phyloP scores from a whole-genome alignment of 2,329 filamentous ascomycete species.

The Sporothrix protearum region DNA sequence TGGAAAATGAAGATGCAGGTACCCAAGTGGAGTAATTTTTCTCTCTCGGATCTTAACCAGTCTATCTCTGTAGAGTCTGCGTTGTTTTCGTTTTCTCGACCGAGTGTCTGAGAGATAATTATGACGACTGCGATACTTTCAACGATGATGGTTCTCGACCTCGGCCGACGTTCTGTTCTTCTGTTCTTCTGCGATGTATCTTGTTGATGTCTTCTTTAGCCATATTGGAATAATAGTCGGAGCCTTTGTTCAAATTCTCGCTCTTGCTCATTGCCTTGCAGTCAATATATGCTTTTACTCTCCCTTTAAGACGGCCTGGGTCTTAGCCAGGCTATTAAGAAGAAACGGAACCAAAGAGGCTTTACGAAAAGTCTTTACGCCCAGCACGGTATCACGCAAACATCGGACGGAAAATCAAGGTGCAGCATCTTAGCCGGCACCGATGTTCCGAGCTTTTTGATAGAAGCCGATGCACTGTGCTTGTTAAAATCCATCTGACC shows the following conservation, averaged over 20 bases:
- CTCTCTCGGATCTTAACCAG: not conserved
- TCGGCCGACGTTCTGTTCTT: not conserved
- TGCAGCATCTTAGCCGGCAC: constrained; percentile 12
- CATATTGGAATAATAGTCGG: not conserved
- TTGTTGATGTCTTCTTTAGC: not conserved
- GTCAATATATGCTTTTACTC: not conserved
- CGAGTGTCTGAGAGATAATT: not conserved
- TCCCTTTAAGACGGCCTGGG: not conserved
- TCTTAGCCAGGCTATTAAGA: not conserved
- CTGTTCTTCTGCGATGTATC: not conserved
- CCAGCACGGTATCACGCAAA: constrained; percentile 4
- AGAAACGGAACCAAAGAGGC: constrained; percentile 2
- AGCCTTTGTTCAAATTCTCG: not conserved
- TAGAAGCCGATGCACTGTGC: not conserved
- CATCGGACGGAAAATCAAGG: not conserved
- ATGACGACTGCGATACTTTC: not conserved
- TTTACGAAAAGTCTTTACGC: not conserved
- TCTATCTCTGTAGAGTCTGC: not conserved
- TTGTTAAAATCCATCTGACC: not conserved
- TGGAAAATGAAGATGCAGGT: not conserved
- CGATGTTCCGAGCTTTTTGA: constrained; percentile 5
- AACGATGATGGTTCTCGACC: not conserved
- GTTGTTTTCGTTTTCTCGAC: not conserved
- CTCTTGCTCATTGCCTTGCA: not conserved
- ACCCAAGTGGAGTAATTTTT: not conserved